Base-by-base conservation (phyloP, 495 filamentous ascomycete genomes). In the Lepraria neglecta region DNA sequence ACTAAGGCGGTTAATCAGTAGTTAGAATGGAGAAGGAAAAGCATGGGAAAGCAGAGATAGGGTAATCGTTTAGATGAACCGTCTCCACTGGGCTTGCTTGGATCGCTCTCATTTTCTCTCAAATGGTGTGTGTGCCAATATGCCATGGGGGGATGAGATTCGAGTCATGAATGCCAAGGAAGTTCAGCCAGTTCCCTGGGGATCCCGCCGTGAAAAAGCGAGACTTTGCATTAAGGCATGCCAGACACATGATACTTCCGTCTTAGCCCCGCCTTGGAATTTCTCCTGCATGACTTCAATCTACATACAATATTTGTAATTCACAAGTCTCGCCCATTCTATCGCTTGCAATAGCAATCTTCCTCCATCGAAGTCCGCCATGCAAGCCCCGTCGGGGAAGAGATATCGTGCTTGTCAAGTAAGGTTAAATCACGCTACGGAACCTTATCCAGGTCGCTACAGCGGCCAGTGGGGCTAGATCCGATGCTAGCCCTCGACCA, bases 341-440 rank as follows among this genome's bases (percentile, higher is more conserved):
- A 12, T 35, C 17, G n/a, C n/a, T n/a, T 46, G 44, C 44, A 46
- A 38, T 38, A 30, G 12, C 24, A 12, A 15, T 28, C 11, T 12
- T 38, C 35, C 4, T 38, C 35, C 9, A 38, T 35, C 1, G 33
- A 35, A 38, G 12, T 38, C 35, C 9, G 35, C 12, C 35, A 38
- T 38, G 7, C 7, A 33, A 21, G n/a, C 51, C 51, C 30, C 17
- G 3, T 38, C 33, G 33, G 33, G 51, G 51, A 10, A 33, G n/a
- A 28, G 3, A 33, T 43, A 51, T 27, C 50, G 45, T 48, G 50
- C 35, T 60, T 60, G 58, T 60, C 47, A 51, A 60, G 58, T 60
- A 60, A 60, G 58, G 58, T 60, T 60, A 60, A 60, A 52, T 52
- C 58, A 53, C 58, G 58, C 58, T 47, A 53, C 58, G 38, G 58